Evolutionary conservation across 345 rosid genomes (phyloP).

Genomic region (Hibiscus syriacus): DNA sequence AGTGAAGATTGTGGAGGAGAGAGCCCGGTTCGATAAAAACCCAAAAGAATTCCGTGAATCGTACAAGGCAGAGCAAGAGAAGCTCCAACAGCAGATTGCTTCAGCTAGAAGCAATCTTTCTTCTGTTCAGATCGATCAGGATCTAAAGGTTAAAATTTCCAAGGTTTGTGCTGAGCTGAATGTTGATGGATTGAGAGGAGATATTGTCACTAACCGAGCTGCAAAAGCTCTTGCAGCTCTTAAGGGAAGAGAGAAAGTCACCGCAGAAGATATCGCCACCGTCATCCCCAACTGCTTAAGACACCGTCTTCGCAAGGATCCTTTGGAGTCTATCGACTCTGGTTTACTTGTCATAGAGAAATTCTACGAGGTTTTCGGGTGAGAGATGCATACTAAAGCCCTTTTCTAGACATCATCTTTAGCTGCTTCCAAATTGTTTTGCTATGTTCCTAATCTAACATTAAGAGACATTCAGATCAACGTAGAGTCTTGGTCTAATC

Average conservation of each 20-base stretch:
- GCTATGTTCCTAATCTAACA: background rate
- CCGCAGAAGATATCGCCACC: slow-evolving; percentile 83
- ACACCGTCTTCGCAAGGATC: slow-evolving; percentile 96
- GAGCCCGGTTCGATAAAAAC: slow-evolving; percentile 68
- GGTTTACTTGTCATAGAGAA: slow-evolving; percentile 84
- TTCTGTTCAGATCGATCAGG: slow-evolving; percentile 72
- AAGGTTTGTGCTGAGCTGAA: slow-evolving; percentile 89
- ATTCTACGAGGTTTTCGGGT: slow-evolving; percentile 77
- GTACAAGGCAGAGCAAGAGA: slow-evolving; percentile 71
- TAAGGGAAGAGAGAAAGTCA: slow-evolving; percentile 72
- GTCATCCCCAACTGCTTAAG: slow-evolving; percentile 95
- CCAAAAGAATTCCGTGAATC: slow-evolving; percentile 80
- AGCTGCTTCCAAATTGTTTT: background rate
- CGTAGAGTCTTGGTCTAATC: background rate
- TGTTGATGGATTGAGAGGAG: slow-evolving; percentile 94
- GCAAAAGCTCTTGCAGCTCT: slow-evolving; percentile 89
- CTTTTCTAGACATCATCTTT: background rate
- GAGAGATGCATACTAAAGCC: slow-evolving; percentile 18
- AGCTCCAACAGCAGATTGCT: slow-evolving; percentile 76
- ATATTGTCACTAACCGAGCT: slow-evolving; percentile 86
- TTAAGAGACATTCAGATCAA: background rate
- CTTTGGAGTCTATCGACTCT: slow-evolving; percentile 88
- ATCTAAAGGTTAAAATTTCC: slow-evolving; percentile 84
- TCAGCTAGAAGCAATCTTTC: slow-evolving; percentile 61
- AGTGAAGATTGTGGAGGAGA: slow-evolving; percentile 90